Evolutionary conservation across 495 filamentous ascomycete genomes (phyloP).

Genomic region (Parathielavia appendiculata): DNA sequence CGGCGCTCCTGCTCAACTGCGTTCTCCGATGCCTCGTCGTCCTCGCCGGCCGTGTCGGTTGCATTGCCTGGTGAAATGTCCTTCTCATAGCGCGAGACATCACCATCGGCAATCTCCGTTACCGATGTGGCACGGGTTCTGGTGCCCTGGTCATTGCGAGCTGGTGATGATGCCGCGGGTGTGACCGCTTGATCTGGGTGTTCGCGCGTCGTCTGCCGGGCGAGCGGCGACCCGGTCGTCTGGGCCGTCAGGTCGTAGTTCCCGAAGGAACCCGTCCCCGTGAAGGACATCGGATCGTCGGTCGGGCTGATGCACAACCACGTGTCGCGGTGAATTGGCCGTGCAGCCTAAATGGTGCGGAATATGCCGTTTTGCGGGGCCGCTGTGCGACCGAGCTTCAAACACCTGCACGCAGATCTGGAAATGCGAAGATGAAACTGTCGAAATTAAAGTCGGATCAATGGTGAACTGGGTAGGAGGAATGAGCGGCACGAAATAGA

Average conservation of each 20-base stretch:
- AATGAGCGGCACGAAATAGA: constrained; percentile 19
- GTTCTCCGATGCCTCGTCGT: constrained; percentile 36
- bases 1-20: constrained; percentile 38
- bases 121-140: constrained; percentile 34
- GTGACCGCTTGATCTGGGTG: constrained; percentile 6
- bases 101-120: constrained; percentile 31
- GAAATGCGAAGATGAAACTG: background rate
- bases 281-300: constrained; percentile 36
- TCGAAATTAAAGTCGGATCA: background rate
- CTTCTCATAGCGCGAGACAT: constrained; percentile 22
- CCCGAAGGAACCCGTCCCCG: constrained; percentile 38
- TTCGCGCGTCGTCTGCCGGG: constrained; percentile 25
- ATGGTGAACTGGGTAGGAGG: background rate
- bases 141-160: constrained; percentile 23
- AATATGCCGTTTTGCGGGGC: constrained; percentile 2
- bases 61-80: constrained; percentile 18
- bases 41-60: constrained; percentile 30
- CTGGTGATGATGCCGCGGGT: constrained; percentile 19
- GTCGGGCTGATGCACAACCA: constrained; percentile 5
- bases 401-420: background rate
- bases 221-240: constrained; percentile 26
- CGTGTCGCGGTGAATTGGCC: background rate
- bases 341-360: background rate
- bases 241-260: constrained; percentile 45
- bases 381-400: background rate